Evolutionary conservation across 148 eudicot species (phyloP).

Genomic region (Diospyros lotus): DNA sequence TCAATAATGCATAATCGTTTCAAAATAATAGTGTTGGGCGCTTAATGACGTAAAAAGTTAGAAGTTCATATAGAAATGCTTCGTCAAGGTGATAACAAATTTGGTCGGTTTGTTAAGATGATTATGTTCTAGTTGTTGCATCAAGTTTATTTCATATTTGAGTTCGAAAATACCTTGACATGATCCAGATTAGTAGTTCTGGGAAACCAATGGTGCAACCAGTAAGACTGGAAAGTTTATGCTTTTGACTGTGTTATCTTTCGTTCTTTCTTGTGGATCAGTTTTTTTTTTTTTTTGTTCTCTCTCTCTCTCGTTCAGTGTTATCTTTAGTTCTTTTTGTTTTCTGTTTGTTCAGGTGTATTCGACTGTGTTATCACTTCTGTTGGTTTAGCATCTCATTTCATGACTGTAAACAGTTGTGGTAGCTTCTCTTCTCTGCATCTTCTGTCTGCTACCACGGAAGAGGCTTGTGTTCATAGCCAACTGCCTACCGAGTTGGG

Average conservation of each 20-base stretch:
- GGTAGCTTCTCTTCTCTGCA: constrained; percentile 44
- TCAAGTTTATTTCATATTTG: too few relatives aligned
- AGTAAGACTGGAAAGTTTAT: too few relatives aligned
- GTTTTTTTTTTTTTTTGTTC: too few relatives aligned
- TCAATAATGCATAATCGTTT: constrained; percentile 58
- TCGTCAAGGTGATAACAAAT: neutral
- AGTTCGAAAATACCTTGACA: too few relatives aligned
- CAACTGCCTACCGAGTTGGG: neutral
- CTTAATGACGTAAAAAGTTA: neutral
- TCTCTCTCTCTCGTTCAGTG: too few relatives aligned
- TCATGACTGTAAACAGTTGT: constrained; percentile 40
- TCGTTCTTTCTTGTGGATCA: too few relatives aligned
- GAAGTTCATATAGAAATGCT: neutral
- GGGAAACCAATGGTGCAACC: too few relatives aligned
- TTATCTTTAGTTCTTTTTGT: too few relatives aligned
- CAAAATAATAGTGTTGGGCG: constrained; percentile 46
- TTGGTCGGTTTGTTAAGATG: neutral
- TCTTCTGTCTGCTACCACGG: constrained; percentile 42
- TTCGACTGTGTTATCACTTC: constrained; percentile 22
- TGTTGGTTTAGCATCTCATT: constrained; percentile 44
- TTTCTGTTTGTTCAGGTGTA: too few relatives aligned
- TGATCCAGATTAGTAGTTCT: too few relatives aligned
- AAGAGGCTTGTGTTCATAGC: constrained; percentile 51
- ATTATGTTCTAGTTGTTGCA: too few relatives aligned
- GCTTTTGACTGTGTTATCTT: too few relatives aligned